phyloP scores from a whole-genome alignment of 352 stramenopile genomes.

The Blastocystis sp. region DNA sequence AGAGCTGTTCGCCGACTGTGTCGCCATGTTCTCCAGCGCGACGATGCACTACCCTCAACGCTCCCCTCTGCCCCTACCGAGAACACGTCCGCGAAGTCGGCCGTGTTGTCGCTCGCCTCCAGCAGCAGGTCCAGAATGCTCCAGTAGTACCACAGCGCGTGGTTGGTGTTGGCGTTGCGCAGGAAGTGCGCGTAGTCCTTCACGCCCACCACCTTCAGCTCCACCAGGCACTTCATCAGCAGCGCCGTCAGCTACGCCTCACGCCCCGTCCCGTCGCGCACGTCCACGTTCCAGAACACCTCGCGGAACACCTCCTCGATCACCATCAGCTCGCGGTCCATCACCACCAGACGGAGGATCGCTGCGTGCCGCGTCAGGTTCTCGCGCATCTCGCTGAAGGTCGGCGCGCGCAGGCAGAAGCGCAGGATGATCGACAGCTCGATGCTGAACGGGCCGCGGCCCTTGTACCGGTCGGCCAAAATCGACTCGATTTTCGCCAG shows the following conservation, averaged over 20 bases:
- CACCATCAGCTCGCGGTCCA: constrained; percentile 32
- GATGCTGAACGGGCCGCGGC: background rate
- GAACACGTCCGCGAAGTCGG: constrained; percentile 35
- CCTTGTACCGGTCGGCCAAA: constrained; percentile 26
- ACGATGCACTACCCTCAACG: constrained; percentile 12
- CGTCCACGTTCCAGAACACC: constrained; percentile 3
- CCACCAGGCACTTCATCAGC: constrained; percentile 15
- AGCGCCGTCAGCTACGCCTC: background rate
- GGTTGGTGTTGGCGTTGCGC: constrained; percentile 24
- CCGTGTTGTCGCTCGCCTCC: background rate
- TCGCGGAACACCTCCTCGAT: constrained; percentile 52
- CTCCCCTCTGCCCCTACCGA: background rate
- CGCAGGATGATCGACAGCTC: constrained; percentile 42
- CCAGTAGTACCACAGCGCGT: constrained; percentile 61
- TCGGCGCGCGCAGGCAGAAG: background rate
- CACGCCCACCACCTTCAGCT: constrained; percentile 13
- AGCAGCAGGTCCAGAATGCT: constrained; percentile 53
- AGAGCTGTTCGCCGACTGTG: background rate
- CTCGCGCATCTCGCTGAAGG: constrained; percentile 2
- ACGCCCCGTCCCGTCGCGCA: background rate
- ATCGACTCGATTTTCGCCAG: constrained; percentile 28
- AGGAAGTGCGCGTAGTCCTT: constrained; percentile 44
- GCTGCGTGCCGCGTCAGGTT: constrained; percentile 4
- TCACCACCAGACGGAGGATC: constrained; percentile 23
- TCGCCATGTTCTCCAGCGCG: background rate